These are phyloP conservation scores for Colletotrichum kahawae DNA, from an alignment of 2,329 filamentous ascomycete species.

Conservation along the genomic window DNA sequence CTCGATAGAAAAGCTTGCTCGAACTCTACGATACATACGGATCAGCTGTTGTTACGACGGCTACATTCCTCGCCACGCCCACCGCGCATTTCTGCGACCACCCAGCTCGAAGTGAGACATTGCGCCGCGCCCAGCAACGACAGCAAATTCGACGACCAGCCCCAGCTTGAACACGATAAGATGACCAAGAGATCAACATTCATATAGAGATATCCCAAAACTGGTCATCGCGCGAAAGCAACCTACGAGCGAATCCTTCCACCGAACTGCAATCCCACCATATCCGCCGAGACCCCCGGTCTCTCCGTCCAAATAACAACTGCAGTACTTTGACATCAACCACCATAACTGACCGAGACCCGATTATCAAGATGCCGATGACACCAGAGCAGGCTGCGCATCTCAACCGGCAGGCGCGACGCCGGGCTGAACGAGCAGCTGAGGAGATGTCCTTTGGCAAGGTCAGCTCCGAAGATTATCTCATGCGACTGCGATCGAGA, in stretches of 20 bases:
- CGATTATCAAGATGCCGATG: background rate
- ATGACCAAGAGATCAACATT: background rate
- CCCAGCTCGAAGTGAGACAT: background rate
- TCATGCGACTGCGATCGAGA: constrained; percentile 2
- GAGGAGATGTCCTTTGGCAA: constrained; percentile 11
- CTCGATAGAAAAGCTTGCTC: background rate
- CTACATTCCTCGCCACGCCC: background rate
- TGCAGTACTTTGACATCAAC: background rate
- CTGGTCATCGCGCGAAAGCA: background rate
- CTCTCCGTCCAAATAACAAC: background rate
- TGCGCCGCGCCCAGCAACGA: background rate
- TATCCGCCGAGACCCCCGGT: background rate
- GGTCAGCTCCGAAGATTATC: constrained; percentile 13
- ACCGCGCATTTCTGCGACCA: background rate
- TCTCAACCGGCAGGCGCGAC: constrained; percentile 10
- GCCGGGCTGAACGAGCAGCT: constrained; percentile 14
- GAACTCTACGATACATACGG: background rate
- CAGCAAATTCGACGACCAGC: background rate
- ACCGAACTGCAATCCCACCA: background rate
- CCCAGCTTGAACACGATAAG: background rate
- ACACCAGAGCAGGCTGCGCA: background rate
- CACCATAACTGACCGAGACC: background rate
- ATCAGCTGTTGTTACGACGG: background rate
- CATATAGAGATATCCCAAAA: background rate
- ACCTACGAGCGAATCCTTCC: background rate